phyloP scores from a whole-genome alignment of 192 early-diverging fungal species.

The Mortierella claussenii region DNA sequence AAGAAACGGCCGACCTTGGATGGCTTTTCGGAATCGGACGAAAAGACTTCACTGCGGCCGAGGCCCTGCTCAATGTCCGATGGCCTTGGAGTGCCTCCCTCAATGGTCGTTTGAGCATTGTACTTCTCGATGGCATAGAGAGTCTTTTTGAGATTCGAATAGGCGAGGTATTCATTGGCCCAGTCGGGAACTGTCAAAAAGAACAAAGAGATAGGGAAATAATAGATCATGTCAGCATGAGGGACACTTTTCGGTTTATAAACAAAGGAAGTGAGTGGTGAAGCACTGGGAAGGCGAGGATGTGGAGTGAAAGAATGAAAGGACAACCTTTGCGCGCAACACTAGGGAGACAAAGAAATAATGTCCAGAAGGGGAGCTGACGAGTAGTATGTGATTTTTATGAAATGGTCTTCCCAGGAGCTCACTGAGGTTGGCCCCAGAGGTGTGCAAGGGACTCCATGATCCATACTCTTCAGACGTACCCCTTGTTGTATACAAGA shows the following conservation, averaged over 20 bases:
- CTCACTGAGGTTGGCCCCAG: too few species aligned
- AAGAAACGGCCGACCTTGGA: constrained; percentile 21
- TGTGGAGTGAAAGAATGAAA: not conserved
- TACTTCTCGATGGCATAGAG: constrained; percentile 83
- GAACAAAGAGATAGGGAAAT: not conserved
- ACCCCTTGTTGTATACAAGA: too few species aligned
- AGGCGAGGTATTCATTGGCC: constrained; percentile 81
- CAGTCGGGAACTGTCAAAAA: constrained; percentile 75
- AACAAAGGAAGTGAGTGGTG: too few species aligned
- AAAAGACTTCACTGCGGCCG: not conserved
- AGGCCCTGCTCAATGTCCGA: constrained; percentile 28
- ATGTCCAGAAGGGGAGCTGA: constrained; percentile 1
- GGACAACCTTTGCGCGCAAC: too few species aligned
- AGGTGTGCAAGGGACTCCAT: too few species aligned
- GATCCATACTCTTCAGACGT: too few species aligned
- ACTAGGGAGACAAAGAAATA: not conserved
- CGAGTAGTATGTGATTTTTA: too few species aligned
- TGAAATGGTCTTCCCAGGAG: too few species aligned
- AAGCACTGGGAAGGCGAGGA: too few species aligned
- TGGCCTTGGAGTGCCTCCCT: constrained; percentile 6
- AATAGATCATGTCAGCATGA: not conserved
- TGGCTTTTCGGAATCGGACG: constrained; percentile 13
- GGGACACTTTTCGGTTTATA: too few species aligned
- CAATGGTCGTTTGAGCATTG: constrained; percentile 28
- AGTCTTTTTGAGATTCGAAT: constrained; percentile 83